Conservation (phyloP, 2,329 filamentous ascomycete species). For the Ophiostoma perfectum region DNA sequence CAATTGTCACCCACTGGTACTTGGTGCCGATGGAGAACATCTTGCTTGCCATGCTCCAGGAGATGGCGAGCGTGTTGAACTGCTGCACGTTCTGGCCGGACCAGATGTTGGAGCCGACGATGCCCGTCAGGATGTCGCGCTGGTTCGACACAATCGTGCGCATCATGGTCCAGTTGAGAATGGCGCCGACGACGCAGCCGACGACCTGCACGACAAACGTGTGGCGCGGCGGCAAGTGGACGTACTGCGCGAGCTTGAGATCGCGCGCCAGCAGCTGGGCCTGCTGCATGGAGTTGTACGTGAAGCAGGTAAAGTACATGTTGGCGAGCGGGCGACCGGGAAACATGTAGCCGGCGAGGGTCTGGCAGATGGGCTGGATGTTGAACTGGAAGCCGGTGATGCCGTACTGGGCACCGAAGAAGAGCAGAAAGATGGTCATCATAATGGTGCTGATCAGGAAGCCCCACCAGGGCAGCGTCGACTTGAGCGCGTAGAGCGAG, state of each 20-base stretch:
- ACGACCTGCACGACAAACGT: slow-evolving; percentile 43
- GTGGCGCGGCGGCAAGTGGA: slow-evolving; percentile 37
- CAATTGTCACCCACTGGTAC: slow-evolving; percentile 59
- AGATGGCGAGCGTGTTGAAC: slow-evolving; percentile 23
- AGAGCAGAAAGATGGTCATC: slow-evolving; percentile 35
- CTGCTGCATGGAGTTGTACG: slow-evolving; percentile 34
- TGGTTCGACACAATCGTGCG: slow-evolving; percentile 36
- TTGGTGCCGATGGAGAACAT: slow-evolving; percentile 53
- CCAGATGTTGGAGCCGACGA: slow-evolving; percentile 39
- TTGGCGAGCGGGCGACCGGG: slow-evolving; percentile 38
- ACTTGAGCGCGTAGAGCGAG: slow-evolving; percentile 36
- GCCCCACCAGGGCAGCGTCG: slow-evolving; percentile 40
- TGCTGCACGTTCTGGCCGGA: slow-evolving; percentile 39
- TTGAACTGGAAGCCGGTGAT: slow-evolving; percentile 40
- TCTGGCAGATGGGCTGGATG: slow-evolving; percentile 38
- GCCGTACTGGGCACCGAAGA: slow-evolving; percentile 38
- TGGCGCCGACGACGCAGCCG: slow-evolving; percentile 34
- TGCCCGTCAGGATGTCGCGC: slow-evolving; percentile 32
- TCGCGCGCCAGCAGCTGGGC: slow-evolving; percentile 33
- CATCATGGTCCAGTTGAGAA: slow-evolving; percentile 46
- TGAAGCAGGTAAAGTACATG: slow-evolving; percentile 41
- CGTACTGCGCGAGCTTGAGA: slow-evolving; percentile 38
- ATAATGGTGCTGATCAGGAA: slow-evolving; percentile 38
- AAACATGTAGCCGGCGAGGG: slow-evolving; percentile 46
- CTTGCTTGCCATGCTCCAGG: slow-evolving; percentile 21